phyloP scores from a whole-genome alignment of 768 basidiomycete species.

The Nidula microcarpa region DNA sequence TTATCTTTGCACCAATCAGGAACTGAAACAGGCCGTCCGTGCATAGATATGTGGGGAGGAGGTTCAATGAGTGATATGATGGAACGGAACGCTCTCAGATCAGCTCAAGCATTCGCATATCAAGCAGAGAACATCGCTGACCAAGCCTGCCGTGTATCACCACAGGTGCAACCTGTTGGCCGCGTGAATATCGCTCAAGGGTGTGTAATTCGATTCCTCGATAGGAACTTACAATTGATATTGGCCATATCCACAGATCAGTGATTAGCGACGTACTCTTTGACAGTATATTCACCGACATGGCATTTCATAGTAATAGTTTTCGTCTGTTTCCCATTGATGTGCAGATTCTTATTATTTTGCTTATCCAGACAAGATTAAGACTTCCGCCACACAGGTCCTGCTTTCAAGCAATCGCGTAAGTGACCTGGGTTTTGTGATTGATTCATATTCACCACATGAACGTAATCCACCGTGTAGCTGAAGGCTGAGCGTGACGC shows the following conservation, averaged over 20 bases:
- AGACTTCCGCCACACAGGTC: conserved; percentile 30
- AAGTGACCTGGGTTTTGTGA: conserved; percentile 3
- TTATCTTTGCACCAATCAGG: background rate
- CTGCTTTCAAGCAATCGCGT: conserved; percentile 29
- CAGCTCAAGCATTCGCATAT: conserved; percentile 28
- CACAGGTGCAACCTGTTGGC: conserved; percentile 32
- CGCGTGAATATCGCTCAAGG: conserved; percentile 34
- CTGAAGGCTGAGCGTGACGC: conserved; percentile 26
- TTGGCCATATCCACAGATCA: conserved; percentile 17
- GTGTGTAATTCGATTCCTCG: conserved; percentile 13
- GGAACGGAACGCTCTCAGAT: conserved; percentile 35
- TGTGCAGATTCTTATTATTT: conserved; percentile 1
- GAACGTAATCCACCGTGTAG: conserved; percentile 12
- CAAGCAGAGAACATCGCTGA: conserved; percentile 31
- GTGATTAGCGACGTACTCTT: conserved; percentile 37
- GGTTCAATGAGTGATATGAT: conserved; percentile 35
- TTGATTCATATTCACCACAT: background rate
- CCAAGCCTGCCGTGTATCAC: conserved; percentile 33
- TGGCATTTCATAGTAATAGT: conserved; percentile 35
- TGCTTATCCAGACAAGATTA: conserved; percentile 31
- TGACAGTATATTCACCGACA: conserved; percentile 40
- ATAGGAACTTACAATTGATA: background rate
- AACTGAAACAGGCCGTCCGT: conserved; percentile 1
- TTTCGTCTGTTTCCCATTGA: background rate
- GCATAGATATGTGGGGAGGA: conserved; percentile 39